Evolutionary conservation across 2,329 filamentous ascomycete species (phyloP).

Genomic region (Juglanconis sp.): DNA sequence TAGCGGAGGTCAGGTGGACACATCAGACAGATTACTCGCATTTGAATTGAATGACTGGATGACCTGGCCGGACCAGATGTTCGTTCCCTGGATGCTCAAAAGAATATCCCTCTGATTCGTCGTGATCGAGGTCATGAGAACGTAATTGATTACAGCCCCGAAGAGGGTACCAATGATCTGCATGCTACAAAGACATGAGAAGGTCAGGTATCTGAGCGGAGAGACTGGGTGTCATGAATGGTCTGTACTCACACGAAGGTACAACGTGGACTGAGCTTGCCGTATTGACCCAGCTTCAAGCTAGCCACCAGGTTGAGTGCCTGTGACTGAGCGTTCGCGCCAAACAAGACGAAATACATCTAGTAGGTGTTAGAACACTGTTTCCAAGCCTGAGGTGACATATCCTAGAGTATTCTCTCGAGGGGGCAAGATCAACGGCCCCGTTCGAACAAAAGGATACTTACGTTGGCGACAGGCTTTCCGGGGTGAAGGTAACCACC

Average conservation of each 20-base stretch:
- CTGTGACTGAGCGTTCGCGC: conserved; percentile 31
- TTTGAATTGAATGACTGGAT: conserved; percentile 45
- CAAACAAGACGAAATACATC: conserved; percentile 41
- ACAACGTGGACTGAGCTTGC: conserved; percentile 35
- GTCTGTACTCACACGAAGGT: conserved; percentile 33
- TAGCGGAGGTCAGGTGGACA: background rate
- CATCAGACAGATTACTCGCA: conserved; percentile 14
- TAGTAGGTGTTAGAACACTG: too few species aligned
- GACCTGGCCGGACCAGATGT: conserved; percentile 46
- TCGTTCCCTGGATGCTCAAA: conserved; percentile 37
- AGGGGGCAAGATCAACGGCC: too few species aligned
- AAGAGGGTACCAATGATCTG: conserved; percentile 40
- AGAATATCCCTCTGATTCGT: conserved; percentile 39
- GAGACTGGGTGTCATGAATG: background rate
- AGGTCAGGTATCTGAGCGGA: background rate
- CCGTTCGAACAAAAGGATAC: too few species aligned
- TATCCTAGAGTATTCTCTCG: too few species aligned
- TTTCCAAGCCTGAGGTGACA: too few species aligned
- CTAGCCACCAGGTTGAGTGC: conserved; percentile 30
- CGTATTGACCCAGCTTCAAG: conserved; percentile 37
- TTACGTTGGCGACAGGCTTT: conserved; percentile 34
- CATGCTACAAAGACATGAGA: conserved; percentile 18
- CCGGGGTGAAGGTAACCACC: conserved; percentile 44
- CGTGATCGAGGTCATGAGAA: conserved; percentile 44
- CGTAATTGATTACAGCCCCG: conserved; percentile 42